phyloP scores from a whole-genome alignment of 2,329 filamentous ascomycete species.

The Thielaviopsis populi region DNA sequence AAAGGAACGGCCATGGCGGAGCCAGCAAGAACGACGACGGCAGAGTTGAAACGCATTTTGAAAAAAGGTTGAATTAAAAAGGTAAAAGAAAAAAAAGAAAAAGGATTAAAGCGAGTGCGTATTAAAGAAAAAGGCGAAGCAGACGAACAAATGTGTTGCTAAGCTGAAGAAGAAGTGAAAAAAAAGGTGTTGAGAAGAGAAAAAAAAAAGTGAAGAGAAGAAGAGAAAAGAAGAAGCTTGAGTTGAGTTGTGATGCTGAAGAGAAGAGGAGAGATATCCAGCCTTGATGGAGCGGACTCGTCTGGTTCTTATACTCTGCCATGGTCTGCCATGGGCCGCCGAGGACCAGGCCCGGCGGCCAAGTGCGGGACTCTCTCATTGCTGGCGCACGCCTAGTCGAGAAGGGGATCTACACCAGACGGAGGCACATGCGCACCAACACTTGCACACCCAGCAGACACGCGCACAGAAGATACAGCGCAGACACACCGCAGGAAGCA shows the following conservation, averaged over 20 bases:
- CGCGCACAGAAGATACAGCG: too few relatives aligned
- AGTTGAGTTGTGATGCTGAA: conserved; percentile 10
- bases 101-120: background rate
- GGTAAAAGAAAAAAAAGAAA: background rate
- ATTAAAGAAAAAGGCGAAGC: background rate
- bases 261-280: background rate
- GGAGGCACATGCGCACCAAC: background rate
- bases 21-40: conserved; percentile 6
- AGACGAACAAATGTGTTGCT: conserved; percentile 2
- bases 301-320: conserved; percentile 8
- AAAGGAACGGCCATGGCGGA: conserved; percentile 11
- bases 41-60: conserved; percentile 15
- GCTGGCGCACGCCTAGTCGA: too few relatives aligned
- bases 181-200: conserved; percentile 1
- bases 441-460: too few relatives aligned
- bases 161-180: conserved; percentile 4
- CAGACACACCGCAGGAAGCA: too few relatives aligned
- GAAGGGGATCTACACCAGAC: too few relatives aligned
- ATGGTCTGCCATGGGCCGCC: background rate
- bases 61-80: conserved; percentile 1
- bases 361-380: background rate
- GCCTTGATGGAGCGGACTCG: background rate
- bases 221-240: conserved; percentile 9
- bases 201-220: conserved; percentile 8
- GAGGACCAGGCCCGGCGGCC: background rate